Base-by-base conservation (phyloP, 2,329 filamentous ascomycete genomes). In the Alternaria sp. region DNA sequence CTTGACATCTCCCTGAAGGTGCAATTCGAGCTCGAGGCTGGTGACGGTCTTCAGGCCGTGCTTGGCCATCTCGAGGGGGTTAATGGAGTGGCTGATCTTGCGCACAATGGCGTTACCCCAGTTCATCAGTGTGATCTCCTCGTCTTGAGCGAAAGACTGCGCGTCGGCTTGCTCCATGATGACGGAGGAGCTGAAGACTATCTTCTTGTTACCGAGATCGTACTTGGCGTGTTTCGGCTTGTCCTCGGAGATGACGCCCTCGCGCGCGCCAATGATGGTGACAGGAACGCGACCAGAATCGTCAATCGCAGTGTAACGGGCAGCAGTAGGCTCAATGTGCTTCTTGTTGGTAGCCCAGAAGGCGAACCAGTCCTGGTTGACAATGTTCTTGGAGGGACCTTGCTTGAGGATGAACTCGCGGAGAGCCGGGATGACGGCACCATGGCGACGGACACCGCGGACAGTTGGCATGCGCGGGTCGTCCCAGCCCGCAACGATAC, bases 61-160 rank as follows among this genome's bases (percentile, higher is more conserved):
- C 51, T 87, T 84, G 58, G 72, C 75, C 26, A 65, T 65, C 40
- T 65, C 62, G 62, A 84, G 76, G 6, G 83, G 82, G 70, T 81
- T 88, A 75, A 83, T 72, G 67, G 85, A 80, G 83, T 88, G 77
- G 17, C 74, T 77, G 65, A 93, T 88, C 63, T 89, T 88, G 59
- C 89, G 88, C 23, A 96, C 91, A 69, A 93, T 88, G 12, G 91
- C 93, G 75, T 97, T 96, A 72, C 95, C 96, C 95, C 95, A 98
- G 79, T 91, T 91, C 95, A 97, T 97, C 45, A 97, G 86, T 0
- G 95, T 97, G 74, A 98, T 92, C 81, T 97, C 94, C 83, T 98
- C 95, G 76, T 91, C 90, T 64, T 91, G 86, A 72, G 89, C 91
- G 82, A 97, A 96, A 25, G 87, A 87, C 78, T 90, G 90, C 65